Conservation (phyloP, 2,329 filamentous ascomycete species). For the Xylariaceae sp. region DNA sequence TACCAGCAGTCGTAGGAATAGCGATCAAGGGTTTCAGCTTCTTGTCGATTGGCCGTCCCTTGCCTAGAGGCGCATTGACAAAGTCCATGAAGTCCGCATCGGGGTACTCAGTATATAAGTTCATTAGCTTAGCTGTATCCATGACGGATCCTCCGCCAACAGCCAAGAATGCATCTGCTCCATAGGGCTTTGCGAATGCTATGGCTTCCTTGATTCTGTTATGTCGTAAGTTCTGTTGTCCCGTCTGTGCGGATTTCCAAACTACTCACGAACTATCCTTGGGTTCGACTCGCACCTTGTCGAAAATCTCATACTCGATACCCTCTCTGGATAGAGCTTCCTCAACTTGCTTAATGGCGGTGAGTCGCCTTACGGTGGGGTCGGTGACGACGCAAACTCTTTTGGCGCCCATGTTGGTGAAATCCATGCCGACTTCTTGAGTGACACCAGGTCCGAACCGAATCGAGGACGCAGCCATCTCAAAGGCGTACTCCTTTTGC, state of each 20-base stretch:
- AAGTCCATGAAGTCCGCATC: constrained; percentile 97
- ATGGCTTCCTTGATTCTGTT: constrained; percentile 86
- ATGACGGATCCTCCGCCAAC: constrained; percentile 95
- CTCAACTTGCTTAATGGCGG: constrained; percentile 88
- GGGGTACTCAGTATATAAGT: constrained; percentile 88
- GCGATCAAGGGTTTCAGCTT: constrained; percentile 79
- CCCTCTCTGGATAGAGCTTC: constrained; percentile 81
- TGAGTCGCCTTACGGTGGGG: constrained; percentile 76
- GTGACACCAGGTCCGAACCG: constrained; percentile 93
- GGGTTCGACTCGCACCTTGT: constrained; percentile 83
- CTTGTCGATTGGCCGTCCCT: constrained; percentile 76
- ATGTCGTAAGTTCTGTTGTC: constrained; percentile 5
- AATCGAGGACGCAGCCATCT: constrained; percentile 96
- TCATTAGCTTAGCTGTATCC: constrained; percentile 98
- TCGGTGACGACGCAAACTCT: constrained; percentile 94
- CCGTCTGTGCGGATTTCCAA: neutral
- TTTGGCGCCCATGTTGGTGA: constrained; percentile 87
- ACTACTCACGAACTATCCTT: constrained; percentile 84
- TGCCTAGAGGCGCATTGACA: constrained; percentile 92
- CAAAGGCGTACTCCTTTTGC: constrained; percentile 96
- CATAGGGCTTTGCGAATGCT: constrained; percentile 79
- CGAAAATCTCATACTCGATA: constrained; percentile 81
- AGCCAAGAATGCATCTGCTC: constrained; percentile 88
- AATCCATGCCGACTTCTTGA: constrained; percentile 97
- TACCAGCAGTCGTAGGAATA: constrained; percentile 85